phyloP scores from a whole-genome alignment of 2,329 filamentous ascomycete species.

The Furcasterigmium furcatum region DNA sequence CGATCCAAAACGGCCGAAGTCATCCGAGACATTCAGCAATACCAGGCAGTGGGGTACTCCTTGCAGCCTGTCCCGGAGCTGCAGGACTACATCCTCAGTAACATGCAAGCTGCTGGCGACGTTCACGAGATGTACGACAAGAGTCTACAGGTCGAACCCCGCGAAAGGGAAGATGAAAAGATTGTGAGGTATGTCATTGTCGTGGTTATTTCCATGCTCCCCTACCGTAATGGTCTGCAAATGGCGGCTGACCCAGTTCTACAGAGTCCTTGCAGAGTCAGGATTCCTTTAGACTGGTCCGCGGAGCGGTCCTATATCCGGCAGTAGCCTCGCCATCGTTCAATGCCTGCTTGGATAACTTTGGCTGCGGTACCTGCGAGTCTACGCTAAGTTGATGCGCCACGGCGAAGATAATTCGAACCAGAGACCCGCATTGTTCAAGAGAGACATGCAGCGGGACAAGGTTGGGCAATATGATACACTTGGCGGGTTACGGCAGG shows the following conservation, averaged over 20 bases:
- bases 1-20: constrained; percentile 97
- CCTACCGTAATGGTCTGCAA: too few species aligned
- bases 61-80: constrained; percentile 86
- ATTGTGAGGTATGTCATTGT: constrained; percentile 88
- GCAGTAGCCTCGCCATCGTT: too few species aligned
- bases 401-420: too few species aligned
- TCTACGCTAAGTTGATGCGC: too few species aligned
- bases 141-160: constrained; percentile 87
- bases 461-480: too few species aligned
- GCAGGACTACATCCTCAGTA: constrained; percentile 94
- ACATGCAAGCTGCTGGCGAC: constrained; percentile 92
- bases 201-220: too few species aligned
- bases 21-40: constrained; percentile 97
- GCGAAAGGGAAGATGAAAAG: constrained; percentile 97
- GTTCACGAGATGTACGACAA: constrained; percentile 99
- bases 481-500: too few species aligned
- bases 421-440: too few species aligned
- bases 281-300: constrained; percentile 57
- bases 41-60: constrained; percentile 95
- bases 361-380: too few species aligned
- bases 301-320: too few species aligned
- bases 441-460: too few species aligned
- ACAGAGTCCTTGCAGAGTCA: constrained; percentile 58
- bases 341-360: too few species aligned
- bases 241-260: constrained; percentile 17